These are phyloP conservation scores for Lactarius deliciosus DNA, from an alignment of 768 basidiomycete species.

Conservation along the genomic window DNA sequence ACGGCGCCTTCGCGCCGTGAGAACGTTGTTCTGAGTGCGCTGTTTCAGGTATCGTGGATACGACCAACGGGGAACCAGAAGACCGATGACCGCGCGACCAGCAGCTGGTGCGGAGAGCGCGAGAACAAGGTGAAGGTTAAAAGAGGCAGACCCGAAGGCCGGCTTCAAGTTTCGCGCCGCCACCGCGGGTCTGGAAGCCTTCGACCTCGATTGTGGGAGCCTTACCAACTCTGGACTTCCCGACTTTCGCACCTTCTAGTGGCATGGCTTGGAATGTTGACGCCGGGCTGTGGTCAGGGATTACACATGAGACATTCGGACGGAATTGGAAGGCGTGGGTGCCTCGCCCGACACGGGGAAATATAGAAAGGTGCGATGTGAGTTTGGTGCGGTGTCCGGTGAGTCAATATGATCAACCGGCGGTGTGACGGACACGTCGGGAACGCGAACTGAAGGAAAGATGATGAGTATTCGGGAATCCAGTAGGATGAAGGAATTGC, in stretches of 20 bases:
- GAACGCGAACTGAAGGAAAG: background rate
- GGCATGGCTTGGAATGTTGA: slow-evolving; percentile 3
- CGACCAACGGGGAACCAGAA: slow-evolving; percentile 91
- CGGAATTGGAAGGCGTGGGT: background rate
- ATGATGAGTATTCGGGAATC: slow-evolving; percentile 11
- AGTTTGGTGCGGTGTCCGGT: no score
- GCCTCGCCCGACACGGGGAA: background rate
- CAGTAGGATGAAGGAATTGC: no score
- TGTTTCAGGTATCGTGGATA: slow-evolving; percentile 95
- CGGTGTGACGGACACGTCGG: background rate
- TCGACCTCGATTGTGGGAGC: slow-evolving; percentile 6
- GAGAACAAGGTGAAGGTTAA: background rate
- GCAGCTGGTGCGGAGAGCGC: no score
- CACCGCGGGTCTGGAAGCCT: slow-evolving; percentile 26
- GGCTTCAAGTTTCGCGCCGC: slow-evolving; percentile 21
- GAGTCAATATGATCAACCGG: background rate
- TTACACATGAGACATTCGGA: background rate
- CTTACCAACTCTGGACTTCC: slow-evolving; percentile 6
- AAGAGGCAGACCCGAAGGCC: slow-evolving; percentile 18
- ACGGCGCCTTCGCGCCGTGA: slow-evolving; percentile 98
- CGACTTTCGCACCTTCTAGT: slow-evolving; percentile 21
- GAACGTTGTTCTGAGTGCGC: slow-evolving; percentile 89
- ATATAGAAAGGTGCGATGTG: no score
- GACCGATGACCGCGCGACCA: background rate
- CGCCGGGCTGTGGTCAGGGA: background rate